Percentiles rank a stretch among this genome's conserved stretches.
Evolutionary conservation across 1,139 yeast species (phyloP).

Genomic region (Suhomyces wounanorum): DNA sequence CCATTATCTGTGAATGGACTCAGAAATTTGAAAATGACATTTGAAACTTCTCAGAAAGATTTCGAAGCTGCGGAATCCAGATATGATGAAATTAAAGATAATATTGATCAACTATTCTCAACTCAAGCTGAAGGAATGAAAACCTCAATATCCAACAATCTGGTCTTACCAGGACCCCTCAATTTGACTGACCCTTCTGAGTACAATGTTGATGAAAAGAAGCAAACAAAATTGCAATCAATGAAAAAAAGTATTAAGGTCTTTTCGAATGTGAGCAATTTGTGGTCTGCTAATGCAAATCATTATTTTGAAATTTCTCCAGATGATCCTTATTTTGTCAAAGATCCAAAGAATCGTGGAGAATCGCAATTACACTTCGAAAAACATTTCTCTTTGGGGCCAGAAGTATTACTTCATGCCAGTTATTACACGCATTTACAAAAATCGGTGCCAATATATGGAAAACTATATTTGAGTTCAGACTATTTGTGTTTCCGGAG

Average conservation of each 20-base stretch:
- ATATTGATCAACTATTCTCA: constrained; percentile 1
- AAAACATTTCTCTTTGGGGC: constrained; percentile 63
- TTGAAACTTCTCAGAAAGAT: constrained; percentile 33
- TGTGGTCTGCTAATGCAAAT: constrained; percentile 65
- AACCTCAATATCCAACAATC: constrained; percentile 2
- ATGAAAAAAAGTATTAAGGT: constrained; percentile 33
- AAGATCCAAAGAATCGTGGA: constrained; percentile 41
- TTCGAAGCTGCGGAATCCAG: constrained; percentile 28
- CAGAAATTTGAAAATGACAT: constrained; percentile 35
- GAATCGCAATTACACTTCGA: constrained; percentile 58
- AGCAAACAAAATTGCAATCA: constrained; percentile 20
- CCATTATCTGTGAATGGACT: constrained; percentile 34
- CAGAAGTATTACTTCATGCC: constrained; percentile 56
- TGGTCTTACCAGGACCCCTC: constrained; percentile 26
- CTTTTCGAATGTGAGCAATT: constrained; percentile 44
- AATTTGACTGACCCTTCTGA: constrained; percentile 34
- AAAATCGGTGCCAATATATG: constrained; percentile 75
- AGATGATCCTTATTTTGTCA: constrained; percentile 51
- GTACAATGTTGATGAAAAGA: constrained; percentile 14
- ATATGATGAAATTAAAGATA: constrained; percentile 20
- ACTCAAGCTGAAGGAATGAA: constrained; percentile 6
- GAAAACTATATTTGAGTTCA: constrained; percentile 74
- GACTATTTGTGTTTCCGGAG: constrained; percentile 75
- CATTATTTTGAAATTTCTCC: constrained; percentile 51
- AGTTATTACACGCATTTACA: constrained; percentile 73